Evolutionary conservation across 495 filamentous ascomycete species (phyloP).

Genomic region (Trichocladium antarcticum): DNA sequence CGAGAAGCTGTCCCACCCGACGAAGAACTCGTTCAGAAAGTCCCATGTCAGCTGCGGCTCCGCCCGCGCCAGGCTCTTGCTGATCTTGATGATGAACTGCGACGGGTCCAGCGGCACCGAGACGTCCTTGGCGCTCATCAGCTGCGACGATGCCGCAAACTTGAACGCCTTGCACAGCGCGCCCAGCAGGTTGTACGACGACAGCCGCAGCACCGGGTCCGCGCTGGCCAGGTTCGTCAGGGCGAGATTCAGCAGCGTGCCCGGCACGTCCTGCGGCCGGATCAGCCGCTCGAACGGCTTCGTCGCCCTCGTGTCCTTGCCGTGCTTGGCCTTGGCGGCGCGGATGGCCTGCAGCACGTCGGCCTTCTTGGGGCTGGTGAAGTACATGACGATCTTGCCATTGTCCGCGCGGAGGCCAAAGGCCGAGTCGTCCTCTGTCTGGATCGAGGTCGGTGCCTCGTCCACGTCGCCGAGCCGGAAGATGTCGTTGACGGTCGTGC

Average conservation of each 20-base stretch:
- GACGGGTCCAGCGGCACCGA: slow-evolving; percentile 49
- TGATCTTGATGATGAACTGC: slow-evolving; percentile 52
- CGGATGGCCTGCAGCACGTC: slow-evolving; percentile 52
- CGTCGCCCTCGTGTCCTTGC: slow-evolving; percentile 45
- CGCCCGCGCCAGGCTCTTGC: slow-evolving; percentile 46
- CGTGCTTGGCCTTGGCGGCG: slow-evolving; percentile 46
- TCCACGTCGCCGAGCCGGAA: slow-evolving; percentile 54
- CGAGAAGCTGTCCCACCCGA: slow-evolving; percentile 55
- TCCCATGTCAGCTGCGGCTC: slow-evolving; percentile 56
- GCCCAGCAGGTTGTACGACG: slow-evolving; percentile 52
- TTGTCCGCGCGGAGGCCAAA: slow-evolving; percentile 56
- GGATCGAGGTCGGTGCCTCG: slow-evolving; percentile 49
- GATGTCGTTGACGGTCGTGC: slow-evolving; percentile 54
- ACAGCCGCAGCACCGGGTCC: slow-evolving; percentile 45
- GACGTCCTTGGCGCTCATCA: slow-evolving; percentile 48
- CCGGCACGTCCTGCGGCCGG: slow-evolving; percentile 55
- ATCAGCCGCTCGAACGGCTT: slow-evolving; percentile 51
- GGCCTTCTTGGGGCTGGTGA: slow-evolving; percentile 48
- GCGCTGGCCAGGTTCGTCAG: slow-evolving; percentile 50
- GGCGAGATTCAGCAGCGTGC: slow-evolving; percentile 53
- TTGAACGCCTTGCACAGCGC: slow-evolving; percentile 54
- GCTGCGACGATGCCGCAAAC: slow-evolving; percentile 47
- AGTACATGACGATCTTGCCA: slow-evolving; percentile 57
- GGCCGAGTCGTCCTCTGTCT: slow-evolving; percentile 53
- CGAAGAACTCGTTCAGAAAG: slow-evolving; percentile 57